Base-by-base conservation (phyloP, 805 yeast species). In the Monosporozyma yasuniensis region DNA sequence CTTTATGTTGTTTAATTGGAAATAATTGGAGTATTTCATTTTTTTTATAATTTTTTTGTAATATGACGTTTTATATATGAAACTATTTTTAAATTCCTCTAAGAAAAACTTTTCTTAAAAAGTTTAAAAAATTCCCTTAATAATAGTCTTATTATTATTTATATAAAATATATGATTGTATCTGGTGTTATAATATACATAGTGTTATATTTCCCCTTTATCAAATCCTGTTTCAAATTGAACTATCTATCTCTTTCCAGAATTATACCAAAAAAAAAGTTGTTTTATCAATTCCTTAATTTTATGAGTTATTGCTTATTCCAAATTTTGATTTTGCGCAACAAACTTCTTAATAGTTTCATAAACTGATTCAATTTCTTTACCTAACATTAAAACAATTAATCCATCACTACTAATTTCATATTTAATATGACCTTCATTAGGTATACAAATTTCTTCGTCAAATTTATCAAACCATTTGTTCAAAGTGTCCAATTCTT, bases 361-460 rank as follows among this genome's bases (percentile, higher is more conserved):
- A n/a, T 63, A 59, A 21, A 65, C 54, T 28, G 56, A 53, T 49
- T 57, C 64, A 25, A 60, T 47, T 10, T 60, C 58, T 44, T 65
- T 57, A 46, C 63, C 67, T 12, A 67, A 50, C 30, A 67, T 55
- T 23, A 67, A 50, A 1, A 67, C 63, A 37, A 67, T 65, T 34
- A 67, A 50, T 27, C 71, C 71, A 52, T 67, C 71, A 49, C 69
- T 67, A 30, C 64, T 67, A 44, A 67, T 67, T 49, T 67, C 71
- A 49, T 67, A 67, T 41, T 67, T 67, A 39, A 67, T 64, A 54
- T 63, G 65, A 11, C 70, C 69, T 51, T 67, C 71, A 47, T 67
- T 66, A 46, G 69, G 69, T 56, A 67, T 66, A 50, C 68, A 67
- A 21, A 67, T 64, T 25, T 61, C 59, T 38, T 58, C 65, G 53